Percentiles rank a stretch among this genome's conserved stretches.
These are phyloP conservation scores for Aspergillaceae sp. DNA, from an alignment of 2,329 filamentous ascomycete genomes.

Conservation along the genomic window DNA sequence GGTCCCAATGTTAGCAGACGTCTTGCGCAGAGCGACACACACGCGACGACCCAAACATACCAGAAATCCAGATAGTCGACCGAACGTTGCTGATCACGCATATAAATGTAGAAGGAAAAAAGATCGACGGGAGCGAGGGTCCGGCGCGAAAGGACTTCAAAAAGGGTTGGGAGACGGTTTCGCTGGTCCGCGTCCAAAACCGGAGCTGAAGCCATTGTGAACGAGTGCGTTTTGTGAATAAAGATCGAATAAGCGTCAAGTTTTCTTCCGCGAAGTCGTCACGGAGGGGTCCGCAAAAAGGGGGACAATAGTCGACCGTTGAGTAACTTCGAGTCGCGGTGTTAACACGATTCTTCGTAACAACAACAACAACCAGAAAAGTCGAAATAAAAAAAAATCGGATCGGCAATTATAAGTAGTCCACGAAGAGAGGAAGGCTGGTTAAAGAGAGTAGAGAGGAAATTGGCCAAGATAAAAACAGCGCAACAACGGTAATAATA, in stretches of 20 bases:
- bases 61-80: slow-evolving; percentile 98
- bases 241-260: neutral
- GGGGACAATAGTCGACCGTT: slow-evolving; percentile 11
- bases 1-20: slow-evolving; percentile 5
- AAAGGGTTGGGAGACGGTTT: slow-evolving; percentile 85
- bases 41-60: slow-evolving; percentile 43
- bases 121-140: slow-evolving; percentile 94
- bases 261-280: neutral
- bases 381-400: neutral
- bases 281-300: slow-evolving; percentile 8
- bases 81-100: slow-evolving; percentile 95
- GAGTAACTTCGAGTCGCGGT: neutral
- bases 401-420: neutral
- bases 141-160: slow-evolving; percentile 87
- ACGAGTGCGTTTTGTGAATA: neutral
- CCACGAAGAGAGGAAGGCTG: neutral
- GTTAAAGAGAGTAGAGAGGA: slow-evolving; percentile 3
- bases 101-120: slow-evolving; percentile 99
- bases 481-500: neutral
- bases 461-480: neutral
- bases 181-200: slow-evolving; percentile 44
- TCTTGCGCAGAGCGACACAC: neutral
- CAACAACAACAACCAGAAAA: neutral
- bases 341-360: too few relatives aligned
- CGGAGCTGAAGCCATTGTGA: slow-evolving; percentile 22